phyloP scores from a whole-genome alignment of 164 flowering plant genomes.

The Magnolia kwangsiensis region DNA sequence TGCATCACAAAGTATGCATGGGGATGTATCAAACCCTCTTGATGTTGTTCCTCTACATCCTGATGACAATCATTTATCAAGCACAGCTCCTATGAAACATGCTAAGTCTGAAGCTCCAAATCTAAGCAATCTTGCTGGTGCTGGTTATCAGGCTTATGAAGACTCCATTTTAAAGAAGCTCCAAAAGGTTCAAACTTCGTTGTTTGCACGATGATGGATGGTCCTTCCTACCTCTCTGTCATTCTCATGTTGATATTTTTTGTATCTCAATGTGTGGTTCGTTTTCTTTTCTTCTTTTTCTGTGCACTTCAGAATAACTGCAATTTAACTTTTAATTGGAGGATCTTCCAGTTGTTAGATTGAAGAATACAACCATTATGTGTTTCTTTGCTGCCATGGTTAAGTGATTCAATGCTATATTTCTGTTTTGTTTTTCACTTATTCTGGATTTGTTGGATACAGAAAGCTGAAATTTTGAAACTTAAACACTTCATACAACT shows the following conservation, averaged over 20 bases:
- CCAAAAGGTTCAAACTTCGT: constrained; percentile 36
- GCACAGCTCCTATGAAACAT: constrained; percentile 10
- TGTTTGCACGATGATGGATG: too few species aligned
- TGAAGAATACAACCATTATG: neutral
- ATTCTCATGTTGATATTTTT: too few species aligned
- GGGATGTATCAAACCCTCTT: constrained; percentile 40
- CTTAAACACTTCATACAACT: too few species aligned
- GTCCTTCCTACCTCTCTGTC: too few species aligned
- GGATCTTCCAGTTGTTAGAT: neutral
- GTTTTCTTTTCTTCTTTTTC: neutral
- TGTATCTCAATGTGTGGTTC: neutral
- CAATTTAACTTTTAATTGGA: neutral
- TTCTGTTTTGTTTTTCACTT: too few species aligned
- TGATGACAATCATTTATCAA: constrained; percentile 18
- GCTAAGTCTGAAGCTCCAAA: too few species aligned
- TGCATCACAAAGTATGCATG: constrained; percentile 38
- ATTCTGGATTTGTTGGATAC: too few species aligned
- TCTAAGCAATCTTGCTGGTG: constrained; percentile 43
- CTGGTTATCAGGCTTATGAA: constrained; percentile 62
- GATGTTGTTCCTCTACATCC: constrained; percentile 53
- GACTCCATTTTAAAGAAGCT: constrained; percentile 61
- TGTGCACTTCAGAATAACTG: neutral
- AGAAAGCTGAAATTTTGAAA: too few species aligned
- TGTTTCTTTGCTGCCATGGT: too few species aligned
- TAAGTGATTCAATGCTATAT: too few species aligned